Conservation (phyloP, 306 rosid species). For the Medicago lupulina region DNA sequence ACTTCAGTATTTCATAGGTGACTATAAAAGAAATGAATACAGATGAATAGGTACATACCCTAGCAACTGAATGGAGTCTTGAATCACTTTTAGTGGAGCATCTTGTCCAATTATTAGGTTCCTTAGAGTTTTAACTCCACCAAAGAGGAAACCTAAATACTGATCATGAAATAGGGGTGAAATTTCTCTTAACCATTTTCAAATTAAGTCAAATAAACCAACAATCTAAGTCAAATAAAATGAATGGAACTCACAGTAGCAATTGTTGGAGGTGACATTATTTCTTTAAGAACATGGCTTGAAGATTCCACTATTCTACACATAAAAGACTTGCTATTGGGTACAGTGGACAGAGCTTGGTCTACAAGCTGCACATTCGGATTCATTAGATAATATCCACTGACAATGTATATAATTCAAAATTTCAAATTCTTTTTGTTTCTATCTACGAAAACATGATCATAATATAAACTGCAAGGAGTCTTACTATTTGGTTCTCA, state of each 20-base stretch:
- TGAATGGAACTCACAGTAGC: slow-evolving; percentile 64
- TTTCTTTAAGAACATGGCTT: slow-evolving; percentile 50
- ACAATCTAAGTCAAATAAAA: not conserved
- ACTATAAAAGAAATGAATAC: not conserved
- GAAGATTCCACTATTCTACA: slow-evolving; percentile 32
- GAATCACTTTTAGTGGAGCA: slow-evolving; percentile 72
- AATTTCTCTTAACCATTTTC: not conserved
- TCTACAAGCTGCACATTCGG: slow-evolving; percentile 43
- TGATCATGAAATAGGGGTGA: slow-evolving; percentile 36
- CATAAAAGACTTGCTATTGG: not conserved
- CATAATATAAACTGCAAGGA: not conserved
- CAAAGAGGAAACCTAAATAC: slow-evolving; percentile 71
- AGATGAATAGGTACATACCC: slow-evolving; percentile 56
- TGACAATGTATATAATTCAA: not conserved
- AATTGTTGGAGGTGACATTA: slow-evolving; percentile 74
- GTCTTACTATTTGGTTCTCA: slow-evolving; percentile 55
- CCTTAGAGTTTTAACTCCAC: slow-evolving; percentile 57
- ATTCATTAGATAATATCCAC: not conserved
- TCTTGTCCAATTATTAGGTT: slow-evolving; percentile 57
- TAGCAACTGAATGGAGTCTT: slow-evolving; percentile 59
- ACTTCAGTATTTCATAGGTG: not conserved
- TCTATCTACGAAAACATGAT: not conserved
- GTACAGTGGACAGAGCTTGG: slow-evolving; percentile 25
- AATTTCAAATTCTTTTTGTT: not conserved
- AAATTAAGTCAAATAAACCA: not conserved